Percentiles rank a stretch among this genome's conserved stretches.
These are phyloP conservation scores for Fusarium sp. DNA, from an alignment of 2,329 filamentous ascomycete species.

Conservation along the genomic window DNA sequence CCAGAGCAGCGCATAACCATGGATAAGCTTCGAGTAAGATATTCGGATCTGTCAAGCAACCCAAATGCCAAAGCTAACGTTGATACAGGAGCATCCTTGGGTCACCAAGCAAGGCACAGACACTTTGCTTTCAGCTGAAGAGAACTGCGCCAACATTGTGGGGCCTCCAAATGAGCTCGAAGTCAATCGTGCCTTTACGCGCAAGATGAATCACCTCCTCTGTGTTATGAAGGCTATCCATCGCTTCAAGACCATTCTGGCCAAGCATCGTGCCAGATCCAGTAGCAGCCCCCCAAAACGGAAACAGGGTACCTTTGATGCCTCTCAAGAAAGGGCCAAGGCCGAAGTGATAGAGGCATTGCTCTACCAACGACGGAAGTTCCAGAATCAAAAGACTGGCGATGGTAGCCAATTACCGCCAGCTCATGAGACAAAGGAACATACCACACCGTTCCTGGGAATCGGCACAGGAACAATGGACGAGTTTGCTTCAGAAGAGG, in stretches of 20 bases:
- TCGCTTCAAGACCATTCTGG: conserved; percentile 84
- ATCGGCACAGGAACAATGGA: conserved; percentile 77
- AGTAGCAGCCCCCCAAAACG: conserved; percentile 25
- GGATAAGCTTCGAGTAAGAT: conserved; percentile 80
- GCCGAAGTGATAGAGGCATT: conserved; percentile 65
- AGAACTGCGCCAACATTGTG: conserved; percentile 86
- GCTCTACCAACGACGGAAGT: conserved; percentile 61
- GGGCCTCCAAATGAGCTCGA: conserved; percentile 91
- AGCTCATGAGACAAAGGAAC: conserved; percentile 73
- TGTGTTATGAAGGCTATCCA: conserved; percentile 93
- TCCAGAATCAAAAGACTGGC: conserved; percentile 50
- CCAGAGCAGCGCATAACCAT: conserved; percentile 86
- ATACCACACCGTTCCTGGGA: conserved; percentile 75
- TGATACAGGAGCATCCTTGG: conserved; percentile 85
- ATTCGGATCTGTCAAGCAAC: background rate
- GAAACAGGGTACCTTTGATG: conserved; percentile 32
- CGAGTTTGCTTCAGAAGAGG: conserved; percentile 57
- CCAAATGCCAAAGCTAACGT: conserved; percentile 6
- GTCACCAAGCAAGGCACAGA: conserved; percentile 86
- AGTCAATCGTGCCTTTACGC: conserved; percentile 89
- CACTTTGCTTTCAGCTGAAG: conserved; percentile 81
- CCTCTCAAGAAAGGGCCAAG: conserved; percentile 54
- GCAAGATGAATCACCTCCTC: conserved; percentile 87
- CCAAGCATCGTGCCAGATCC: conserved; percentile 40
- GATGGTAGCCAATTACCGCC: conserved; percentile 61